These are phyloP conservation scores for Mortierella polycephala DNA, from an alignment of 371 early-diverging fungal genomes.

Conservation along the genomic window DNA sequence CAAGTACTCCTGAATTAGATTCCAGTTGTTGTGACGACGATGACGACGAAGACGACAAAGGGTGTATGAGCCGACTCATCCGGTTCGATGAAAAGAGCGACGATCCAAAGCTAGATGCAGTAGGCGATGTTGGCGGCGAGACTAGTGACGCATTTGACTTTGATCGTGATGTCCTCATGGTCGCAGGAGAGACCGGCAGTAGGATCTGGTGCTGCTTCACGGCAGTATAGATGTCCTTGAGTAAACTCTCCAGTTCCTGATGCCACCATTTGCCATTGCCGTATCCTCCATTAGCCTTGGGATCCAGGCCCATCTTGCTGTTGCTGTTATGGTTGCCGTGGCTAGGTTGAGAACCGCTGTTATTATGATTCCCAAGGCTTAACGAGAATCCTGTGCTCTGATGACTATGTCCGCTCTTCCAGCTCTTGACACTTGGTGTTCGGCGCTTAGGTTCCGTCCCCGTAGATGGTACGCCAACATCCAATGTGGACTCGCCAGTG, in stretches of 20 bases:
- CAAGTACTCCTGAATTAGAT: neutral
- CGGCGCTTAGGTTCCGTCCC: constrained; percentile 12
- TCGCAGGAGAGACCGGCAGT: constrained; percentile 60
- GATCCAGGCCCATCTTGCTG: constrained; percentile 31
- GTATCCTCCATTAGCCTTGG: constrained; percentile 29
- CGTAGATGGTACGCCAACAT: neutral
- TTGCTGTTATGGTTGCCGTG: neutral
- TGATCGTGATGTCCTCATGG: constrained; percentile 4
- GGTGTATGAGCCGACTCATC: constrained; percentile 39
- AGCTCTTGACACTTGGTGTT: constrained; percentile 50
- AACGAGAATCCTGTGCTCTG: constrained; percentile 23
- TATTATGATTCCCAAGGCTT: neutral
- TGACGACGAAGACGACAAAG: constrained; percentile 15
- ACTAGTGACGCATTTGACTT: constrained; percentile 16
- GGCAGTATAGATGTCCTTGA: constrained; percentile 77
- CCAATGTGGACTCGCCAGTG: constrained; percentile 18
- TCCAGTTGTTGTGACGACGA: constrained; percentile 15
- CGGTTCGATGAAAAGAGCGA: constrained; percentile 37
- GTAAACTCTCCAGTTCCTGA: constrained; percentile 48
- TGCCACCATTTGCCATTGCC: constrained; percentile 47
- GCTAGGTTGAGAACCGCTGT: neutral
- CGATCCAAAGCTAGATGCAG: constrained; percentile 28
- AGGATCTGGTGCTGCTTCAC: constrained; percentile 82
- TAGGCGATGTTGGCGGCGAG: constrained; percentile 33
- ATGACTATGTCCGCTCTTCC: constrained; percentile 49